Percentiles rank a stretch among this genome's conserved stretches.
Conservation (phyloP, 106 monocot genomes). For the Xerophyta viscosa region DNA sequence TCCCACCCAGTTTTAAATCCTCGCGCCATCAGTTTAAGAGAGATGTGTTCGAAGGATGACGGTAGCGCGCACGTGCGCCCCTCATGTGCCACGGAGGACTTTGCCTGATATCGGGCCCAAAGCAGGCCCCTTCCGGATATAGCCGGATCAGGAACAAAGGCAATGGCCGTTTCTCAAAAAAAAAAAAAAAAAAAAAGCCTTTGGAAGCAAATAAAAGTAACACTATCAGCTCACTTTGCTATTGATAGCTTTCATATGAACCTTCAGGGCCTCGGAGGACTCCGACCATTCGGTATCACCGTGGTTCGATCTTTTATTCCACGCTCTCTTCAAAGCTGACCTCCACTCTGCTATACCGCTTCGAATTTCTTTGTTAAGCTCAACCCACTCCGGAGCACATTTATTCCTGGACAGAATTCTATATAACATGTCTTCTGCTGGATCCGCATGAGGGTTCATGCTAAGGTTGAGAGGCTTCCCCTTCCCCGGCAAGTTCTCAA, state of each 20-base stretch:
- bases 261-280: constrained; percentile 31
- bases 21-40: too few relatives aligned
- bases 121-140: too few relatives aligned
- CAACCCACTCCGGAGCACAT: constrained; percentile 94
- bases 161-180: too few relatives aligned
- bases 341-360: constrained; percentile 48
- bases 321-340: constrained; percentile 42
- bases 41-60: too few relatives aligned
- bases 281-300: constrained; percentile 31
- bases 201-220: too few relatives aligned
- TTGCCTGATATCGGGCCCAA: too few relatives aligned
- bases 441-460: constrained; percentile 82
- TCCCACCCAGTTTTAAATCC: too few relatives aligned
- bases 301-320: constrained; percentile 13
- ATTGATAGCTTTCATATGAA: constrained; percentile 63
- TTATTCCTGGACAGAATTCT: constrained; percentile 81
- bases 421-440: constrained; percentile 89
- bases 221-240: too few relatives aligned
- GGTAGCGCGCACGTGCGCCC: too few relatives aligned
- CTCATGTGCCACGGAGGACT: too few relatives aligned
- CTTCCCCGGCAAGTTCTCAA: constrained; percentile 91
- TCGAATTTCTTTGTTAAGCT: constrained; percentile 91
- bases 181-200: too few relatives aligned
- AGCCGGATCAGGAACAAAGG: too few relatives aligned
- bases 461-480: constrained; percentile 75